Evolutionary conservation across 805 yeast species (phyloP).

Genomic region (Wickerhamomyces strasburgensis): DNA sequence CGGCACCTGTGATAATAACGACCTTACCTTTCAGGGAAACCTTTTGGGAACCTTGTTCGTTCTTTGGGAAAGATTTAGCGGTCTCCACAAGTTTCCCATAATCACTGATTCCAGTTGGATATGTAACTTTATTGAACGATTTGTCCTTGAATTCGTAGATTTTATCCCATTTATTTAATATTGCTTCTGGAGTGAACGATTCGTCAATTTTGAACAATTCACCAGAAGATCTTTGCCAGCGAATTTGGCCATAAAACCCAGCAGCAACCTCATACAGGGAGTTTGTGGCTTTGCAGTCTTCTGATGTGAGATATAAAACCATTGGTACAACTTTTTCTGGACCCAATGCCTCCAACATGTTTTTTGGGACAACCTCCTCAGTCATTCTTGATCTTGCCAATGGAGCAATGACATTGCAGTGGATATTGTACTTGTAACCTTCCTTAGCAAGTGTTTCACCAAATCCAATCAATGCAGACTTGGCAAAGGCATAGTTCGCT

Average conservation of each 20-base stretch:
- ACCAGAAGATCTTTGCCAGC: conserved; percentile 94
- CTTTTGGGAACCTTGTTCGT: conserved; percentile 51
- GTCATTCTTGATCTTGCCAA: conserved; percentile 96
- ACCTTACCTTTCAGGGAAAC: conserved; percentile 76
- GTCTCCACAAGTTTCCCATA: conserved; percentile 55
- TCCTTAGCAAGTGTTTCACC: conserved; percentile 95
- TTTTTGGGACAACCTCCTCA: conserved; percentile 81
- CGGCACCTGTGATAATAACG: conserved; percentile 91
- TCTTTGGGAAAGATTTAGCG: conserved; percentile 45
- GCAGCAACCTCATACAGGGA: conserved; percentile 91
- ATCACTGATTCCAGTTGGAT: conserved; percentile 72
- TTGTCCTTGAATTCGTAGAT: conserved; percentile 59
- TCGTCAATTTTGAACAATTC: conserved; percentile 74
- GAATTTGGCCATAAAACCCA: conserved; percentile 83
- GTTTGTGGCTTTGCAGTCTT: conserved; percentile 56
- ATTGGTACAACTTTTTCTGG: conserved; percentile 93
- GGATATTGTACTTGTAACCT: conserved; percentile 79
- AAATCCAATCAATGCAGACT: conserved; percentile 82
- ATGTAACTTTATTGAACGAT: conserved; percentile 48
- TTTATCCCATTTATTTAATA: conserved; percentile 59
- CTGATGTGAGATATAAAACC: conserved; percentile 75
- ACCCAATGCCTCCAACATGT: conserved; percentile 68
- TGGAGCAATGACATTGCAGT: conserved; percentile 86
- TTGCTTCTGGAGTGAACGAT: conserved; percentile 78
- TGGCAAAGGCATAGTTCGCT: conserved; percentile 92